Conservation (phyloP, 164 flowering plant genomes). For the Malania oleifera region DNA sequence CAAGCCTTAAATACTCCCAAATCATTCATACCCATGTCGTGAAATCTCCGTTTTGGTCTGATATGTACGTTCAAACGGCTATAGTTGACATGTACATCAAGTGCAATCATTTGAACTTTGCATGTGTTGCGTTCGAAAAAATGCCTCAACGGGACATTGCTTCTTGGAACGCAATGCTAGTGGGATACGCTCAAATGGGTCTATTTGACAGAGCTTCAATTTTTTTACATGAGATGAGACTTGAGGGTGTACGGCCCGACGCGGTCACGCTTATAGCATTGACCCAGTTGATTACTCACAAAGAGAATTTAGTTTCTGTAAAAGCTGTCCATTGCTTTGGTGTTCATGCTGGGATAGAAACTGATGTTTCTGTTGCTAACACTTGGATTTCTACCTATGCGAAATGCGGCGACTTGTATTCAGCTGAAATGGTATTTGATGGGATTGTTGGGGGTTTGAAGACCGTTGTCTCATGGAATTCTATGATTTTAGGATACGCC, state of each 20-base stretch:
- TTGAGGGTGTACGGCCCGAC: constrained; percentile 35
- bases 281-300: constrained; percentile 22
- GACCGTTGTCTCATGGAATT: constrained; percentile 62
- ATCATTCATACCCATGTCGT: constrained; percentile 47
- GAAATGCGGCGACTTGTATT: constrained; percentile 39
- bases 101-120: constrained; percentile 28
- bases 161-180: constrained; percentile 56
- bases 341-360: constrained; percentile 28
- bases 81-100: constrained; percentile 44
- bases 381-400: constrained; percentile 56
- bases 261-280: constrained; percentile 42
- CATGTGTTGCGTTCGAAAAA: constrained; percentile 35
- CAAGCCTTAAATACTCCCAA: constrained; percentile 25
- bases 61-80: constrained; percentile 49
- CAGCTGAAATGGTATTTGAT: constrained; percentile 39
- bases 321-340: constrained; percentile 42
- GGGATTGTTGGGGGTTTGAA: constrained; percentile 26
- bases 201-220: constrained; percentile 18
- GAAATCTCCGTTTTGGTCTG: constrained; percentile 37
- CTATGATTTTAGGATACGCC: constrained; percentile 44
- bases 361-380: constrained; percentile 46
- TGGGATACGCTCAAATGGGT: constrained; percentile 43
- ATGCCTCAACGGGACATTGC: constrained; percentile 52
- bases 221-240: constrained; percentile 39
- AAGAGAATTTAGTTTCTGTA: constrained; percentile 21